Conservation (phyloP, 1,139 yeast genomes). For the Pichia sp. region DNA sequence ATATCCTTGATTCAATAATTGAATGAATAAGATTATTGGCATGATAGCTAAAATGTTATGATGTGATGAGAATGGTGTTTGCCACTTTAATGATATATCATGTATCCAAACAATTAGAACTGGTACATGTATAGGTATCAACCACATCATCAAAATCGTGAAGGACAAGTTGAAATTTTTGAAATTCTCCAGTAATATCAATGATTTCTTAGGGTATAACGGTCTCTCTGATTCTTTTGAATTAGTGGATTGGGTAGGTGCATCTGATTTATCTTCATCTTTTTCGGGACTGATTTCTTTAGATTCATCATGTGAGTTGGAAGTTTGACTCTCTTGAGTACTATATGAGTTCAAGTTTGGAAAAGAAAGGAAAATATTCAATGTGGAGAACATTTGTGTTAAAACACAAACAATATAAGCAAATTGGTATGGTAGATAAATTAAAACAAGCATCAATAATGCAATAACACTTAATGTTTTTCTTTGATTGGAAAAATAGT, state of each 20-base stretch:
- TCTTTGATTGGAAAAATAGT: slow-evolving; percentile 14
- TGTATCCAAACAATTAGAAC: slow-evolving; percentile 68
- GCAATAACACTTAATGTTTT: slow-evolving; percentile 35
- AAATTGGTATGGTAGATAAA: slow-evolving; percentile 77
- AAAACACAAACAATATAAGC: slow-evolving; percentile 61
- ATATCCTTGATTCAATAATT: slow-evolving; percentile 40
- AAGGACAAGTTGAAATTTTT: slow-evolving; percentile 55
- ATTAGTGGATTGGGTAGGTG: neutral
- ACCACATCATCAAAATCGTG: slow-evolving; percentile 61
- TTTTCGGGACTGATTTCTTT: neutral
- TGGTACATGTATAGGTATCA: slow-evolving; percentile 67
- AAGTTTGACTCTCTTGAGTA: slow-evolving; percentile 1
- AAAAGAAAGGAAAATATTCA: slow-evolving; percentile 3
- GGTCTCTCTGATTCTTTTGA: slow-evolving; percentile 2
- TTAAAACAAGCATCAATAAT: slow-evolving; percentile 45
- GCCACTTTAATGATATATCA: slow-evolving; percentile 67
- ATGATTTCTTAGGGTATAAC: neutral
- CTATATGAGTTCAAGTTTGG: slow-evolving; percentile 14
- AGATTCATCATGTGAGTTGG: neutral
- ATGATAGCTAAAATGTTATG: slow-evolving; percentile 67
- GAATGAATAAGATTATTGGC: slow-evolving; percentile 56
- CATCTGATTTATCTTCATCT: neutral
- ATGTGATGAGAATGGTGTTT: slow-evolving; percentile 73
- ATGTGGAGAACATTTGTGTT: slow-evolving; percentile 40
- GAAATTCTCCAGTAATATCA: slow-evolving; percentile 26